Base-by-base conservation (phyloP, 768 basidiomycete genomes). In the Cystobasidium tubakii region DNA sequence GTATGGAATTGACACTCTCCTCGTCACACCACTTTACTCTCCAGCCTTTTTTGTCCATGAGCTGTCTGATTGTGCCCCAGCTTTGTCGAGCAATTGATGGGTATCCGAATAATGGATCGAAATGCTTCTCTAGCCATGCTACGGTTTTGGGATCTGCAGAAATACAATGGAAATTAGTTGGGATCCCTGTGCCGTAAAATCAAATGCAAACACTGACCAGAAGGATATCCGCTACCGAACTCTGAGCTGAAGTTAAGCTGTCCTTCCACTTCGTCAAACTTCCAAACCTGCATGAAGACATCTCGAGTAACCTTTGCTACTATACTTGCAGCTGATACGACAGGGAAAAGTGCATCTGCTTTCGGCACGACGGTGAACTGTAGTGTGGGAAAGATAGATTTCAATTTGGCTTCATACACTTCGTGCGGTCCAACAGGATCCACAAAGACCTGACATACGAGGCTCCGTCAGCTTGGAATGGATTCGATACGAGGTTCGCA, bases 231-330 rank as follows among this genome's bases (percentile, higher is more conserved):
- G 70, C 90, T 90, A 1, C 92, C 92, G 23, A 90, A 82, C 13
- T 78, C 71, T 62, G 64, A 46, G 44, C 25, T 50, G 42, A 42
- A 60, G 2, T 46, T 73, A 7, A 66, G 44, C 10, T 60, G 54
- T 55, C 53, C 73, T 23, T 29, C 71, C 34, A 82, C 83, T 21
- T 75, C 76, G 25, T 70, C 87, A 76, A 88, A 94, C 12, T 84
- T 79, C 95, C 95, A 98, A 1, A 85, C 85, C 74, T 94, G 89
- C 23, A 97, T 84, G 81, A 92, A 92, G 7, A 89, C 87, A 79
- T 98, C 95, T 71, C 95, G 85, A 0, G 94, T 97, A 31, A 95
- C 93, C 82, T 99, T 99, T 1, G 96, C 96, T 1, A 92, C 92
- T n/a, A 98, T 91, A 80, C 91, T 92, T 0, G 95, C 96, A 6